phyloP scores from a whole-genome alignment of 2,329 filamentous ascomycete species.

The Metarhizium humberi region DNA sequence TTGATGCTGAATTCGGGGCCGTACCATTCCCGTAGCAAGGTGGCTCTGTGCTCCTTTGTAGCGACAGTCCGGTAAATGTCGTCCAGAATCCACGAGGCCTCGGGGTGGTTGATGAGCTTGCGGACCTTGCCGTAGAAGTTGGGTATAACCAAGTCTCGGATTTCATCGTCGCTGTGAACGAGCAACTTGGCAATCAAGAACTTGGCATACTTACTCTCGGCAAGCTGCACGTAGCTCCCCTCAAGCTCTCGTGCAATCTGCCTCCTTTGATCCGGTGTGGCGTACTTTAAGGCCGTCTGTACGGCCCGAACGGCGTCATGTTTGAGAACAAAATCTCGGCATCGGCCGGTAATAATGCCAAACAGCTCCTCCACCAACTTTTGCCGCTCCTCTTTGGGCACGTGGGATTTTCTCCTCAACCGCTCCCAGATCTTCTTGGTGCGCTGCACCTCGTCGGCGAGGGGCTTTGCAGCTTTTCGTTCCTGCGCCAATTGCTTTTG shows the following conservation, averaged over 20 bases:
- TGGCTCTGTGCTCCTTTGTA: slow-evolving; percentile 75
- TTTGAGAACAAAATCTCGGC: slow-evolving; percentile 96
- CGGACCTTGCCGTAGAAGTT: slow-evolving; percentile 94
- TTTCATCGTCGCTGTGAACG: slow-evolving; percentile 81
- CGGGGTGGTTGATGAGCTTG: slow-evolving; percentile 88
- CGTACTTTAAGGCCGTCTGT: slow-evolving; percentile 95
- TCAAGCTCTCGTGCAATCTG: slow-evolving; percentile 80
- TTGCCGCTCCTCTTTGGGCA: slow-evolving; percentile 81
- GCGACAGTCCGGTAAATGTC: slow-evolving; percentile 90
- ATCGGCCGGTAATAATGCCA: slow-evolving; percentile 77
- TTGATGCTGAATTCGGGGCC: slow-evolving; percentile 86
- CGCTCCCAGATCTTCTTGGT: slow-evolving; percentile 98
- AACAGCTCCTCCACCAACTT: slow-evolving; percentile 84
- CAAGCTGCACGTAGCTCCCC: slow-evolving; percentile 73
- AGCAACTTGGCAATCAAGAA: slow-evolving; percentile 94
- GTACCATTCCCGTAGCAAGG: slow-evolving; percentile 89
- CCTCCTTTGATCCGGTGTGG: slow-evolving; percentile 72
- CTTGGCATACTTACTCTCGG: slow-evolving; percentile 94
- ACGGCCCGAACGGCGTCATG: slow-evolving; percentile 95
- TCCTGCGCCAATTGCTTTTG: slow-evolving; percentile 84
- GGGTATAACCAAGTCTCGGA: slow-evolving; percentile 78
- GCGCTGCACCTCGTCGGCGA: slow-evolving; percentile 79
- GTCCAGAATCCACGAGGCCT: slow-evolving; percentile 95
- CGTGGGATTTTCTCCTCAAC: slow-evolving; percentile 84
- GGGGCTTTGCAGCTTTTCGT: slow-evolving; percentile 84